Base-by-base conservation (phyloP, 2,329 filamentous ascomycete genomes). In the Fusarium zealandicum region DNA sequence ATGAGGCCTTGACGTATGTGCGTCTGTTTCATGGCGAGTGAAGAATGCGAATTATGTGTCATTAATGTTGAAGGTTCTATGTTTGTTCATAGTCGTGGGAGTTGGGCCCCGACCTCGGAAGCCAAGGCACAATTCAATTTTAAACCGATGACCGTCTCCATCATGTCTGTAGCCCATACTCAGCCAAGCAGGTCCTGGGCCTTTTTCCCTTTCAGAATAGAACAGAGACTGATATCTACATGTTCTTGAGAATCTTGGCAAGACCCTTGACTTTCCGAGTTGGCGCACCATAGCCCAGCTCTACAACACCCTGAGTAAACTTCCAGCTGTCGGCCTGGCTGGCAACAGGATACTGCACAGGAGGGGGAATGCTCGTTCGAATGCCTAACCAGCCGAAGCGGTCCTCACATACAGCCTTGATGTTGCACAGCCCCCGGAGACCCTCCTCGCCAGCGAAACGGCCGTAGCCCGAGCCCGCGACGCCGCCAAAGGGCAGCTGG, bases 371-470 rank as follows among this genome's bases (percentile, higher is more conserved):
- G 5, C 82, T 79, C 6, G 95, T 99, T 59, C 87, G 71, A 54
- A 90, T 69, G 2, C 86, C 85, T 16, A 87, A 64, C 78, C 81
- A 82, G 13, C 77, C 80, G 53, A 82, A 80, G 30, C 87, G 80
- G 77, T 99, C 95, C 57, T 86, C 81, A 69, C 92, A 96, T 27
- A 99, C 79, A 51, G 89, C 86, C 79, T 99, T 99, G 61, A 87
- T 73, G 74, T 98, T 97, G 73, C 92, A 96, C 48, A 99, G 71
- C 4, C 87, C 88, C 30, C 91, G 82, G 17, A 99, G 76, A 0
- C 95, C 95, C 72, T 99, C 95, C 62, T 90, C 87, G 18, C 92
- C 95, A 0, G 92, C 93, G 75, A 99, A 99, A 3, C 93, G 83
- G 2, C 95, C 95, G 72, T 98, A 98, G 0, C 90, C 95, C 18